Percentiles rank a stretch among this genome's conserved stretches.
These are phyloP conservation scores for Solanum peruvianum DNA, from an alignment of 257 asterid species.

Conservation along the genomic window DNA sequence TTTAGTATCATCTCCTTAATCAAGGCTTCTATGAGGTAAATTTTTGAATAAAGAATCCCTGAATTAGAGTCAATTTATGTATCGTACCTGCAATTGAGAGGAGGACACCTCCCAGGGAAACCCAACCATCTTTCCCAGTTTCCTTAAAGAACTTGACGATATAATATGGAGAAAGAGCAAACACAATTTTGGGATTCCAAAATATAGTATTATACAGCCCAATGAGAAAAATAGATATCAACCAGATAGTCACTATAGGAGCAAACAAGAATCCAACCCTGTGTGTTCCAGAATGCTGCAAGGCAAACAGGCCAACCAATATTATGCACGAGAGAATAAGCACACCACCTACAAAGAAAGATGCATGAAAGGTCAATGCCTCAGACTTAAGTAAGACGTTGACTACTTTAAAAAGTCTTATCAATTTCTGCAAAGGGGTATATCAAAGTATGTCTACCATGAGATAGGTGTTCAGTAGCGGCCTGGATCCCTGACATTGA, in stretches of 20 bases:
- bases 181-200: constrained; percentile 73
- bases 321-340: constrained; percentile 55
- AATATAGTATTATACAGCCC: constrained; percentile 63
- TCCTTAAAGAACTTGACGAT: constrained; percentile 47
- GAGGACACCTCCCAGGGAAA: constrained; percentile 92
- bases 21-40: neutral
- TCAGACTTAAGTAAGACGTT: neutral
- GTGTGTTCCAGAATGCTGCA: constrained; percentile 91
- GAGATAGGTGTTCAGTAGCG: constrained; percentile 11
- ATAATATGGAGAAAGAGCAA: constrained; percentile 87
- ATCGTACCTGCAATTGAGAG: constrained; percentile 67
- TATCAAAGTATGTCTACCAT: constrained; percentile 8
- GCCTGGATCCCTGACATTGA: constrained; percentile 32
- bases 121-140: constrained; percentile 90
- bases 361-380: neutral
- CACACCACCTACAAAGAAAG: constrained; percentile 40
- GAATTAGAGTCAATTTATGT: neutral
- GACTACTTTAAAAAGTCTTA: neutral
- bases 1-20: neutral
- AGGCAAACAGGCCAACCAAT: constrained; percentile 86
- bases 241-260: constrained; percentile 81
- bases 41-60: neutral
- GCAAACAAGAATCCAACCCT: constrained; percentile 90
- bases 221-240: constrained; percentile 50
- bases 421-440: neutral